Evolutionary conservation across 2,329 filamentous ascomycete species (phyloP).

Genomic region (Trichophyton schoenleinii): DNA sequence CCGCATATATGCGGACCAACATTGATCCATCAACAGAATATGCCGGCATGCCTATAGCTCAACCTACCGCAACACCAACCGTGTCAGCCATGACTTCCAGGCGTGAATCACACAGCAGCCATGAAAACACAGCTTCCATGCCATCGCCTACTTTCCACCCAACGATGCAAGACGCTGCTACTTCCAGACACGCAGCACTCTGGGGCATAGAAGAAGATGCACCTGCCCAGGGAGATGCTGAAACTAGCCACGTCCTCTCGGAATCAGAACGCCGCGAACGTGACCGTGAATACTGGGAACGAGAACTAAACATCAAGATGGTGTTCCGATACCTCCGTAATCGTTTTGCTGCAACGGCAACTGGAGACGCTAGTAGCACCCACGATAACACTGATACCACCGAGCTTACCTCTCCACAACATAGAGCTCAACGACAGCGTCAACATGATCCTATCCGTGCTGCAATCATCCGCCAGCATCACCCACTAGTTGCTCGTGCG

Average conservation of each 20-base stretch:
- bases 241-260: conserved; percentile 10
- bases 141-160: conserved; percentile 38
- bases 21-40: conserved; percentile 55
- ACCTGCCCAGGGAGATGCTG: conserved; percentile 2
- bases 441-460: conserved; percentile 60
- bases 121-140: conserved; percentile 20
- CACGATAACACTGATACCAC: conserved; percentile 26
- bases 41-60: conserved; percentile 56
- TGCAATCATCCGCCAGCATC: conserved; percentile 74
- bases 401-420: conserved; percentile 24
- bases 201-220: conserved; percentile 55
- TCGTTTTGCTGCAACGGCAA: conserved; percentile 44
- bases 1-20: conserved; percentile 58
- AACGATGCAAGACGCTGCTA: conserved; percentile 32
- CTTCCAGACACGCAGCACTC: conserved; percentile 42
- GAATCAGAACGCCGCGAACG: conserved; percentile 34
- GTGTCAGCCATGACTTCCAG: conserved; percentile 11
- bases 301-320: conserved; percentile 77
- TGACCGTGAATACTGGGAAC: conserved; percentile 77
- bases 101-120: conserved; percentile 14
- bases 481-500: conserved; percentile 62
- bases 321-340: conserved; percentile 78
- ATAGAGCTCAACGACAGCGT: conserved; percentile 25
- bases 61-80: neutral
- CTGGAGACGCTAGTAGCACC: conserved; percentile 27